Evolutionary conservation across 2,329 filamentous ascomycete genomes (phyloP).

Genomic region (Sporothrix mexicana): DNA sequence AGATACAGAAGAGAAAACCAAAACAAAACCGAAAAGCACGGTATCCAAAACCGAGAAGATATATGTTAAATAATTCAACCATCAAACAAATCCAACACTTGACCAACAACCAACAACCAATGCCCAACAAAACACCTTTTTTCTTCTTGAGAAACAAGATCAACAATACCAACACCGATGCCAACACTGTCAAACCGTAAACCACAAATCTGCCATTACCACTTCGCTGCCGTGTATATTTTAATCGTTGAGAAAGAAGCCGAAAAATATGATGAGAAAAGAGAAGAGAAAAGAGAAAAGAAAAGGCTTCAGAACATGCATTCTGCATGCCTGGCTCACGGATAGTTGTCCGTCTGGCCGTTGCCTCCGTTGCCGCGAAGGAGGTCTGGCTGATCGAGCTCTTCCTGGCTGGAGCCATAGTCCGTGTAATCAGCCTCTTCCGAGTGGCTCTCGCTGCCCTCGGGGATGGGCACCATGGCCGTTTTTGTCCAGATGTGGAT

Average conservation of each 20-base stretch:
- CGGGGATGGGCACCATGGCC: constrained; percentile 72
- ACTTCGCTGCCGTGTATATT: neutral
- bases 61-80: constrained; percentile 14
- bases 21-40: neutral
- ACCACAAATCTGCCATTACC: neutral
- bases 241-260: neutral
- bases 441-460: constrained; percentile 63
- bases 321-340: neutral
- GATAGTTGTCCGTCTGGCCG: constrained; percentile 34
- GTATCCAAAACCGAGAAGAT: neutral
- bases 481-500: constrained; percentile 72
- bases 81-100: neutral
- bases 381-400: constrained; percentile 53
- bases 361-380: constrained; percentile 32
- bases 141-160: neutral
- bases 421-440: constrained; percentile 57
- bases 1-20: neutral
- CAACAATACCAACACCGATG: neutral
- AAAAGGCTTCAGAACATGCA: neutral
- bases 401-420: constrained; percentile 53
- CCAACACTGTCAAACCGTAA: too few species aligned
- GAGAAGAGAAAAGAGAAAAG: neutral
- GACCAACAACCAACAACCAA: neutral
- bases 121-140: constrained; percentile 2
- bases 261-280: neutral